phyloP scores from a whole-genome alignment of 148 eudicot species.

The Nepenthes gracilis region DNA sequence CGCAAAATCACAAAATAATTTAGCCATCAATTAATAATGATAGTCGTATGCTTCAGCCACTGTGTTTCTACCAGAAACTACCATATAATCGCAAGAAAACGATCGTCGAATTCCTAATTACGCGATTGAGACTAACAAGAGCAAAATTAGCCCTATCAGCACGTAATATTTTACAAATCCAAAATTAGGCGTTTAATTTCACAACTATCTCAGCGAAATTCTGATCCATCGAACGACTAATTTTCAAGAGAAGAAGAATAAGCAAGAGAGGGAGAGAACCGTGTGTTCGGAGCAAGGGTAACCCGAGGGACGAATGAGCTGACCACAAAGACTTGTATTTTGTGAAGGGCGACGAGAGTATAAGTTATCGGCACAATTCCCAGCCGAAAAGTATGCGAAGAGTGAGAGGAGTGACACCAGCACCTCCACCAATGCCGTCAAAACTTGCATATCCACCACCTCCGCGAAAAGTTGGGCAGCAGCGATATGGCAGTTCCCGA shows the following conservation, averaged over 20 bases:
- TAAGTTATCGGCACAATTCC: not conserved
- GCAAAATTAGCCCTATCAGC: not conserved
- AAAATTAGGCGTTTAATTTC: not conserved
- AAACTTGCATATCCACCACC: no score
- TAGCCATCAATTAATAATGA: no score
- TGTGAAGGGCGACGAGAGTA: not conserved
- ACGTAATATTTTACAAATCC: not conserved
- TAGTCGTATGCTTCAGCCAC: no score
- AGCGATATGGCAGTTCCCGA: no score
- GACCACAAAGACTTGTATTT: not conserved
- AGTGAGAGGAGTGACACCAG: not conserved
- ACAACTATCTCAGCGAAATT: not conserved
- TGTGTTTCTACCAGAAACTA: no score
- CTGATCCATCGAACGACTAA: not conserved
- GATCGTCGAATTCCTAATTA: no score
- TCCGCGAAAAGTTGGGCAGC: no score
- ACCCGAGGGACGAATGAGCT: not conserved
- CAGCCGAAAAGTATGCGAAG: not conserved
- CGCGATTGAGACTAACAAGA: no score
- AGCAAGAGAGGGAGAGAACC: not conserved
- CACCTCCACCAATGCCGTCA: not conserved
- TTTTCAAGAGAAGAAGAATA: not conserved
- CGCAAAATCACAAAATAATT: not conserved
- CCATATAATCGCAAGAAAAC: no score
- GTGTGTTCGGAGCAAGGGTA: slow-evolving; percentile 1